A percentile compares a stretch with the other conserved stretches of the same genome.
Conservation (phyloP, 345 rosid genomes). For the Microthlaspi erraticum region DNA sequence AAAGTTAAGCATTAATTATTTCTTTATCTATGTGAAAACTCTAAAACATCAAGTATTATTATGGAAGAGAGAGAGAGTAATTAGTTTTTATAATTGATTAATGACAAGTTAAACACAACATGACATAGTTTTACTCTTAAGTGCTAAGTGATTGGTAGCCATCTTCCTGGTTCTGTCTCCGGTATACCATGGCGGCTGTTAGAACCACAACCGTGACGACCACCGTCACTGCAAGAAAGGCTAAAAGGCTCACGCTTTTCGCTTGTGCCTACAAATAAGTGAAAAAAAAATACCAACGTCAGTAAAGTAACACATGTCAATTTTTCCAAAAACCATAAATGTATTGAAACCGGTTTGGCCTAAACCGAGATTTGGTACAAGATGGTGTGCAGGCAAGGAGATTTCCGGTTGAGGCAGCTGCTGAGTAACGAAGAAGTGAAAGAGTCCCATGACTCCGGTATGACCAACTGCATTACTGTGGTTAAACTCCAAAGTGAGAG, state of each 20-base stretch:
- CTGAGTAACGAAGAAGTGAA: slow-evolving; percentile 71
- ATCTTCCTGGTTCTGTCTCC: slow-evolving; percentile 44
- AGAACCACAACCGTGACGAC: slow-evolving; percentile 37
- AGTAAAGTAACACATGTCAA: neutral
- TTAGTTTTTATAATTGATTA: no score
- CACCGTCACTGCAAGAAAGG: slow-evolving; percentile 20
- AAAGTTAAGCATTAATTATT: no score
- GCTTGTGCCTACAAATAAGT: slow-evolving; percentile 28
- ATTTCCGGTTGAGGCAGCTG: slow-evolving; percentile 45
- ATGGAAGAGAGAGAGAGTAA: no score
- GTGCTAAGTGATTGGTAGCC: slow-evolving; percentile 43
- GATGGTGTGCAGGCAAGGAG: slow-evolving; percentile 25
- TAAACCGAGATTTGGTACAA: neutral
- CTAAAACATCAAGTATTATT: no score
- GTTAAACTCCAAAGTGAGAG: slow-evolving; percentile 64
- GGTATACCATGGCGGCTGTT: slow-evolving; percentile 38
- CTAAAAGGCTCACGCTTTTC: slow-evolving; percentile 22
- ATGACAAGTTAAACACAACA: no score
- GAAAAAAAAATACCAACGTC: neutral
- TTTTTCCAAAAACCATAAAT: neutral
- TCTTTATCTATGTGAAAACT: no score
- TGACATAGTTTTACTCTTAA: neutral
- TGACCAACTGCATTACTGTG: slow-evolving; percentile 59
- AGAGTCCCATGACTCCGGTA: slow-evolving; percentile 89
- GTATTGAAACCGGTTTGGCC: neutral